Percentiles rank a stretch among this genome's conserved stretches.
phyloP scores from a whole-genome alignment of 805 yeast species.

The Nakazawaea sp. region DNA sequence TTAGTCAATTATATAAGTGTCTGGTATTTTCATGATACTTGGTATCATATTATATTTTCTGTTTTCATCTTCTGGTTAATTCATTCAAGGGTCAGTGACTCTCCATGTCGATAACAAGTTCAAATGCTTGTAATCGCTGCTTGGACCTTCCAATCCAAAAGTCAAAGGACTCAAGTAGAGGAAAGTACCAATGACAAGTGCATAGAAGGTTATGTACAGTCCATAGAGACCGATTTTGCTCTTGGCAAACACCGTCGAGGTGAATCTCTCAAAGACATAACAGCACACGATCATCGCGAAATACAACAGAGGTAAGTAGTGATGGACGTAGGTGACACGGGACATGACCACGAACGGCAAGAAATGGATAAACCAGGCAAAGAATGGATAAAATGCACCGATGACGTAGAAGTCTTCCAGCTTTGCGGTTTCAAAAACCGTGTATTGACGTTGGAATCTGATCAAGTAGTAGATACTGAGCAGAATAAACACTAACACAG shows the following conservation, averaged over 20 bases:
- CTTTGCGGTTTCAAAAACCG: constrained; percentile 41
- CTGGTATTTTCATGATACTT: no score
- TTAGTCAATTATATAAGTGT: no score
- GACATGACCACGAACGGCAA: constrained; percentile 76
- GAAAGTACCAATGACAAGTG: constrained; percentile 49
- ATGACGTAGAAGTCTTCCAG: constrained; percentile 32
- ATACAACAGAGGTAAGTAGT: constrained; percentile 77
- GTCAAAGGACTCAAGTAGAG: constrained; percentile 59
- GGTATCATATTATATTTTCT: not conserved
- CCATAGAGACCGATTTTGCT: constrained; percentile 18
- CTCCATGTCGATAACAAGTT: constrained; percentile 55
- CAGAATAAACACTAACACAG: constrained; percentile 46
- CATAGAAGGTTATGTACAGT: constrained; percentile 41
- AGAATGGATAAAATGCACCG: constrained; percentile 73
- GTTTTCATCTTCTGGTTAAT: not conserved
- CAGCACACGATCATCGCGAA: constrained; percentile 73
- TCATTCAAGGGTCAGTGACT: constrained; percentile 16
- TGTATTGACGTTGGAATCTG: constrained; percentile 80
- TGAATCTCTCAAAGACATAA: constrained; percentile 44
- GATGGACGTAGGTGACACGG: constrained; percentile 82
- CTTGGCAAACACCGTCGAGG: constrained; percentile 14
- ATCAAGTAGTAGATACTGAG: constrained; percentile 39
- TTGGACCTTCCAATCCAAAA: constrained; percentile 71
- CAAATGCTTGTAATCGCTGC: constrained; percentile 39
- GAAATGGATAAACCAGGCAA: constrained; percentile 78